Evolutionary conservation across 2,329 filamentous ascomycete species (phyloP).

Genomic region (Byssoonygena ceratinophila): DNA sequence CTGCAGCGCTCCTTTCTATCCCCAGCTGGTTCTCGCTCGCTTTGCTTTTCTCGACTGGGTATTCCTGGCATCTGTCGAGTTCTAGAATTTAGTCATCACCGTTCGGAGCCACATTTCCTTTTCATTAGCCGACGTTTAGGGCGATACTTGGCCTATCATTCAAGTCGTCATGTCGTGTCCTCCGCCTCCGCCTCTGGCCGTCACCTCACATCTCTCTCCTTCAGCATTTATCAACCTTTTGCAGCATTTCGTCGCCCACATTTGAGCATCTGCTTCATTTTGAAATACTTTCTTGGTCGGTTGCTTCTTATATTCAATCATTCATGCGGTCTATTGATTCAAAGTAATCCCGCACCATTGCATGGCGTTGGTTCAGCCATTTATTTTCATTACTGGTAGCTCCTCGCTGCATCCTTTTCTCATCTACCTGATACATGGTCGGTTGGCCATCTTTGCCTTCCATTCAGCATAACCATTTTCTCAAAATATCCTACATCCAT

Average conservation of each 20-base stretch:
- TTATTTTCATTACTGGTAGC: not conserved
- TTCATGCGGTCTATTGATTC: not conserved
- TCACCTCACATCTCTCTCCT: not conserved
- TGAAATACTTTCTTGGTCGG: not conserved
- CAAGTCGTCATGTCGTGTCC: too few relatives aligned
- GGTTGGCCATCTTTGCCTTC: not conserved
- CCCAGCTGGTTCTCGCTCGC: constrained; percentile 6
- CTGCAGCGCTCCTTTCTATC: constrained; percentile 1
- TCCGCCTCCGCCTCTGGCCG: not conserved
- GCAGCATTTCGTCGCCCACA: not conserved
- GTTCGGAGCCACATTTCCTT: not conserved
- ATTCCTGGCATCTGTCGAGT: not conserved
- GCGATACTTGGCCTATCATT: too few relatives aligned
- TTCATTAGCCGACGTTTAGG: not conserved
- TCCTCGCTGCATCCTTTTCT: not conserved
- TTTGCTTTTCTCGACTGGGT: constrained; percentile 4
- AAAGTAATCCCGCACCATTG: constrained; percentile 2
- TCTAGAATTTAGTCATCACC: not conserved
- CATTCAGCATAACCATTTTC: not conserved
- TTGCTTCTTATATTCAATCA: not conserved
- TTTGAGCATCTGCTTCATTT: not conserved
- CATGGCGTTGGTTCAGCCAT: constrained; percentile 4
- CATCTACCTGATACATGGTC: not conserved
- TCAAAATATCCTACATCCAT: not conserved
- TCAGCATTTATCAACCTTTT: too few relatives aligned